Evolutionary conservation across 805 yeast species (phyloP).

Genomic region (Hanseniaspora occidentalis): DNA sequence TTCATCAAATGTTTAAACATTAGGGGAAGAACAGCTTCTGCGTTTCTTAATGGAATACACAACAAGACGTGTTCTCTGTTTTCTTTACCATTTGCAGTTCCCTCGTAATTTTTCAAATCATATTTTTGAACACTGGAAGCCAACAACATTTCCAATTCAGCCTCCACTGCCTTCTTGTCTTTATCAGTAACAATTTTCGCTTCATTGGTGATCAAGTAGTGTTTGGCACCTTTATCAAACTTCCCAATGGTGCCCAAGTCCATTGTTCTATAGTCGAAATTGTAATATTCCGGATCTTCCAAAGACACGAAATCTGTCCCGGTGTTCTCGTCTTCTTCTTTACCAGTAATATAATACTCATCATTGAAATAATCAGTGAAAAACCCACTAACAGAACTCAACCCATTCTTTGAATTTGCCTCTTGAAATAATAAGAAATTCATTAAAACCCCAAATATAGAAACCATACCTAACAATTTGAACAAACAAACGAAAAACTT

Average conservation of each 20-base stretch:
- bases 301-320: neutral
- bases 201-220: slow-evolving; percentile 24
- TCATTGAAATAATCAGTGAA: neutral
- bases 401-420: too few relatives aligned
- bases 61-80: slow-evolving; percentile 54
- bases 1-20: slow-evolving; percentile 82
- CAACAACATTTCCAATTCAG: slow-evolving; percentile 28
- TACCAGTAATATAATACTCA: too few relatives aligned
- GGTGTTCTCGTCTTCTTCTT: too few relatives aligned
- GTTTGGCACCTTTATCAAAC: slow-evolving; percentile 28
- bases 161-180: slow-evolving; percentile 17
- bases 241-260: slow-evolving; percentile 23
- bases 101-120: slow-evolving; percentile 48
- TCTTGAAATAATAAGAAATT: too few relatives aligned
- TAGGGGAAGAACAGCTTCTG: slow-evolving; percentile 63
- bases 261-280: slow-evolving; percentile 23
- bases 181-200: slow-evolving; percentile 24
- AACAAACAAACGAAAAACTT: too few relatives aligned
- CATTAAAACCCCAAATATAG: too few relatives aligned
- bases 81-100: slow-evolving; percentile 35
- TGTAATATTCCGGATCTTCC: slow-evolving; percentile 22
- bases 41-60: slow-evolving; percentile 68
- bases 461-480: too few relatives aligned
- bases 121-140: slow-evolving; percentile 43
- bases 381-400: neutral